A percentile compares a stretch with the other conserved stretches of the same genome.
These are phyloP conservation scores for Purpureocillium takamizusanense DNA, from an alignment of 2,329 filamentous ascomycete species.

Conservation along the genomic window DNA sequence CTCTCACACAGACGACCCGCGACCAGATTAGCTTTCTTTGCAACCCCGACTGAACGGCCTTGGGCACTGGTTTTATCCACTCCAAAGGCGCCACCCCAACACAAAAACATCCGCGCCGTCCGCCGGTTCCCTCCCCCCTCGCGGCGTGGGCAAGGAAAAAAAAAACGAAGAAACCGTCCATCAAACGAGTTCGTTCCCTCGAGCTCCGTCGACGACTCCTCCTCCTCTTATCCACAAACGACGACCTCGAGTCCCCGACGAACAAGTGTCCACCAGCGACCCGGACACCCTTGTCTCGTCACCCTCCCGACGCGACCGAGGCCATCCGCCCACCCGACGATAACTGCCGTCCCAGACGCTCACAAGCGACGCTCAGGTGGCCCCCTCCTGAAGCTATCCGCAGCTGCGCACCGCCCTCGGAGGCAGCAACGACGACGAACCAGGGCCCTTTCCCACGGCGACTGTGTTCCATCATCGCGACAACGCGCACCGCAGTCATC, in stretches of 20 bases:
- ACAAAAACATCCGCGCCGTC: slow-evolving; percentile 6
- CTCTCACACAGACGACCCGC: not conserved
- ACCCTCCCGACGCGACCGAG: not conserved
- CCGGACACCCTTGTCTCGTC: not conserved
- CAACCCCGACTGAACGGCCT: not conserved
- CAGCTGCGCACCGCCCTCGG: slow-evolving; percentile 19
- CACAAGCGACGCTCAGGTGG: not conserved
- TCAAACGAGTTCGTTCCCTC: slow-evolving; percentile 4
- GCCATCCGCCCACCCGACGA: slow-evolving; percentile 4
- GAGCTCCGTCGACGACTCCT: not conserved
- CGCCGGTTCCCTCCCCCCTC: slow-evolving; percentile 3
- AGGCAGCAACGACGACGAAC: slow-evolving; percentile 23
- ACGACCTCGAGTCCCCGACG: slow-evolving; percentile 4
- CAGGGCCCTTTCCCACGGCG: too few relatives aligned
- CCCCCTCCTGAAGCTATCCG: slow-evolving; percentile 8
- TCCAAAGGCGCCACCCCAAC: slow-evolving; percentile 4
- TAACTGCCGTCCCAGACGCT: not conserved
- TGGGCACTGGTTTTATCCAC: slow-evolving; percentile 1
- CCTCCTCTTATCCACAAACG: not conserved
- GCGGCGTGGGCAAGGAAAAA: not conserved
- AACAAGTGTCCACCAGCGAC: slow-evolving; percentile 5
- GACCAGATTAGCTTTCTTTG: not conserved
- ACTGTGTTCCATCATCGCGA: not conserved
- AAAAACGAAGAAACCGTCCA: slow-evolving; percentile 2
- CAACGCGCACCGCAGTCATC: not conserved